phyloP scores from a whole-genome alignment of 371 early-diverging fungal species.

The Mortierella sp. region DNA sequence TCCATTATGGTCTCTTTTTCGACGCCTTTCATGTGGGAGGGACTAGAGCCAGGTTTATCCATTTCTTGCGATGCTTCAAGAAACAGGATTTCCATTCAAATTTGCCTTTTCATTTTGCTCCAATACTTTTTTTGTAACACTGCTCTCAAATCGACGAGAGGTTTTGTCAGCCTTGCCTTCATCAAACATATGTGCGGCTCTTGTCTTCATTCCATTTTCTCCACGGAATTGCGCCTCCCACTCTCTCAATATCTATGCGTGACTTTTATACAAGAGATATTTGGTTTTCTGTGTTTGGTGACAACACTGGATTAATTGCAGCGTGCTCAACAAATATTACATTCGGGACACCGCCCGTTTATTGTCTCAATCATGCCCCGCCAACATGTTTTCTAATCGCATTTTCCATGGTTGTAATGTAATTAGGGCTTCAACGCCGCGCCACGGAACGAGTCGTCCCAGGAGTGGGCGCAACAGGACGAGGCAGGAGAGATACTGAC shows the following conservation, averaged over 20 bases:
- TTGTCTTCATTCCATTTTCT: background rate
- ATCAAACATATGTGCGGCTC: slow-evolving; percentile 8
- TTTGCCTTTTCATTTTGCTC: background rate
- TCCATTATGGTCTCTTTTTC: background rate
- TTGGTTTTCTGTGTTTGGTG: background rate
- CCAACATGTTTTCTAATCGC: background rate
- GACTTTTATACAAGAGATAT: background rate
- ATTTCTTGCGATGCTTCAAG: background rate
- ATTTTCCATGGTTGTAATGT: background rate
- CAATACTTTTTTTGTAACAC: background rate
- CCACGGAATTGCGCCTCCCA: slow-evolving; percentile 11
- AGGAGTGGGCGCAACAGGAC: slow-evolving; percentile 22
- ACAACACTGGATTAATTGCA: background rate
- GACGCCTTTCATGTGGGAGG: slow-evolving; percentile 1
- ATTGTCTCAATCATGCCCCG: slow-evolving; percentile 1
- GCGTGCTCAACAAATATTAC: background rate
- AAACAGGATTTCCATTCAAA: background rate
- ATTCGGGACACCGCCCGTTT: slow-evolving; percentile 11
- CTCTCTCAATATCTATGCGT: background rate
- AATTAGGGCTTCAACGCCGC: slow-evolving; percentile 47
- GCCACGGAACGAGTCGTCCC: slow-evolving; percentile 35
- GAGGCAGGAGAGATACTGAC: slow-evolving; percentile 27
- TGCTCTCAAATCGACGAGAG: slow-evolving; percentile 17
- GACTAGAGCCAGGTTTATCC: background rate
- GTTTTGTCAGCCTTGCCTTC: background rate